Conservation (phyloP, 192 early-diverging fungal species). For the Geosiphon pyriformis region DNA sequence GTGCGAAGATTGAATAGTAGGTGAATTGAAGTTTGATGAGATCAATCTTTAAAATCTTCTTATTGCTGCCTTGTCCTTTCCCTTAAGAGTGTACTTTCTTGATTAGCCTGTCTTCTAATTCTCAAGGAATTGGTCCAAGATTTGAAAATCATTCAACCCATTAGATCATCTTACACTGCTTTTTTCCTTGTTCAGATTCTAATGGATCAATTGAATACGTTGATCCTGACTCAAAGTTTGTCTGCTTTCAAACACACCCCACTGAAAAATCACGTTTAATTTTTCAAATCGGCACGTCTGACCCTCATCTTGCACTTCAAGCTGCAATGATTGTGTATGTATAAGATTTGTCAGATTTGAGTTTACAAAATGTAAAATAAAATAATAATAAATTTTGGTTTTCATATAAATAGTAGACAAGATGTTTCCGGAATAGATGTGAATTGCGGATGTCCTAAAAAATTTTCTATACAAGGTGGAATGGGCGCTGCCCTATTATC, state of each 20-base stretch:
- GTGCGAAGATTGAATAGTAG: constrained; percentile 71
- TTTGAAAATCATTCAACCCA: no score
- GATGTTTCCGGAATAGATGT: constrained; percentile 92
- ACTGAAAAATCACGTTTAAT: constrained; percentile 72
- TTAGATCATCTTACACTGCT: no score
- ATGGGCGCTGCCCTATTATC: constrained; percentile 92
- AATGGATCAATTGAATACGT: constrained; percentile 76
- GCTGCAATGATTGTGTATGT: constrained; percentile 78
- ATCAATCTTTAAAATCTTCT: no score
- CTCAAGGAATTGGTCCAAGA: no score
- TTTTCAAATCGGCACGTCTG: constrained; percentile 90
- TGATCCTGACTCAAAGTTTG: constrained; percentile 44
- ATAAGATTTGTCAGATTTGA: neutral
- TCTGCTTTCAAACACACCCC: constrained; percentile 72
- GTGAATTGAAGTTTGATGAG: constrained; percentile 20
- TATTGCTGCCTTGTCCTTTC: no score
- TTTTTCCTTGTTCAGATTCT: no score
- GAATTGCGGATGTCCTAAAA: constrained; percentile 98
- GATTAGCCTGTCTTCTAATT: no score
- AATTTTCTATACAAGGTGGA: constrained; percentile 86
- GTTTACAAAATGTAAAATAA: neutral
- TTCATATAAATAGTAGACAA: constrained; percentile 43
- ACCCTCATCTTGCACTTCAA: constrained; percentile 76
- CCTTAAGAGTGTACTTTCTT: no score
- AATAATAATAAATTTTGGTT: constrained; percentile 1